These are phyloP conservation scores for Lolium perenne DNA, from an alignment of 176 grass and related monocot genomes.

Conservation along the genomic window DNA sequence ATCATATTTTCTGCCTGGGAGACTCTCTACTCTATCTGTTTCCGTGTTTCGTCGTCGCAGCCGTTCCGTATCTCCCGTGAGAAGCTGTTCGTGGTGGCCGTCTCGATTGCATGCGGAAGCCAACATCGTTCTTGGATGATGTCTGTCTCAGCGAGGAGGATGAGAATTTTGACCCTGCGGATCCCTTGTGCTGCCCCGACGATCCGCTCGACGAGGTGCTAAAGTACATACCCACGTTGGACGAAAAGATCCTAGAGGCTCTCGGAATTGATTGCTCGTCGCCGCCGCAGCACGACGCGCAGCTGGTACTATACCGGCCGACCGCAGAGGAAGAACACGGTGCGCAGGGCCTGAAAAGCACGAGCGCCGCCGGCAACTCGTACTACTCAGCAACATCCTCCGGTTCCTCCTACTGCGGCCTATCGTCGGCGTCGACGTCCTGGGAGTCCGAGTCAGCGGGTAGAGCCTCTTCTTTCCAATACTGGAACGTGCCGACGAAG, in stretches of 20 bases:
- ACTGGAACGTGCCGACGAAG: not conserved
- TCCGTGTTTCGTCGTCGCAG: too few relatives aligned
- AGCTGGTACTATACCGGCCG: not conserved
- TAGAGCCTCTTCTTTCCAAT: not conserved
- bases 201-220: not conserved
- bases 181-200: not conserved
- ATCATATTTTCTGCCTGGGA: too few relatives aligned
- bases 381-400: not conserved
- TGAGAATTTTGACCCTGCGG: not conserved
- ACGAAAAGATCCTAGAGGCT: not conserved
- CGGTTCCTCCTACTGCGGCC: not conserved
- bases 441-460: not conserved
- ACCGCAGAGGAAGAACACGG: not conserved
- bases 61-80: not conserved
- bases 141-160: not conserved
- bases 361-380: not conserved
- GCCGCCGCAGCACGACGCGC: not conserved
- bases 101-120: constrained; percentile 7
- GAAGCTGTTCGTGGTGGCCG: not conserved
- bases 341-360: not conserved
- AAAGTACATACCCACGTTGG: not conserved
- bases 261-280: not conserved
- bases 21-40: too few relatives aligned
- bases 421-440: not conserved
- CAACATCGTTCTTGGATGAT: not conserved